Evolutionary conservation across 306 rosid species (phyloP), one percentile per base, ranked within the genome.

Genomic region (Quillaja saponaria): DNA sequence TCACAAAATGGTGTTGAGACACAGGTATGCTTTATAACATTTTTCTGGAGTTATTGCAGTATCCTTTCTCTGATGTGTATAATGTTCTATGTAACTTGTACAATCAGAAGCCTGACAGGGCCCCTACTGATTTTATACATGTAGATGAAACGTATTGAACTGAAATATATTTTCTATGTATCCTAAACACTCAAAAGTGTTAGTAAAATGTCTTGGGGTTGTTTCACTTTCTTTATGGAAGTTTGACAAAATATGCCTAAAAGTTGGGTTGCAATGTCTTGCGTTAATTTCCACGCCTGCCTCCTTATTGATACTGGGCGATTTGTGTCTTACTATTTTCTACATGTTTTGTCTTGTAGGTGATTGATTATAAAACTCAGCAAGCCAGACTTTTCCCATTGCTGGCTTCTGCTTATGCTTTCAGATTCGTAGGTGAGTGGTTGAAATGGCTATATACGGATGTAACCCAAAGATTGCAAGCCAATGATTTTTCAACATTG

Each of bases 381-480:
- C 96, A 92, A 67, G 85, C 69, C 70, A 92, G 99, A 76, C 90
- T 92, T 42, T 92, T 92, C 81, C 96, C 99, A 48, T 73, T 92
- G 94, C 82, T 92, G 80, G 99, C 99, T 71, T 88, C 99, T 41
- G 94, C 99, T 20, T 92, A 89, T 78, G 99, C 99, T 59, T 92
- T 92, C 78, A 86, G 94, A 79, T 89, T 92, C 80, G 92, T 76
- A 71, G 95, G 99, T 42, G 87, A 89, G 67, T 92, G 99, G 99
- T 68, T 92, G 71, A 73, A 79, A 33, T 92, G 94, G 99, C 89
- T 92, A 41, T 92, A 89, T 45, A 83, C 69, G 61, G 99, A 92
- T 56, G 99, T 92, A 58, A 81, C 90, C 8, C 78, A 80, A 78
- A 84, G 87, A 78, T 77, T 92, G 84, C 82, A 77, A 68, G 90